Evolutionary conservation across 148 eudicot genomes (phyloP), one percentile per base, ranked within the genome.

Genomic region (Polygonum aviculare): DNA sequence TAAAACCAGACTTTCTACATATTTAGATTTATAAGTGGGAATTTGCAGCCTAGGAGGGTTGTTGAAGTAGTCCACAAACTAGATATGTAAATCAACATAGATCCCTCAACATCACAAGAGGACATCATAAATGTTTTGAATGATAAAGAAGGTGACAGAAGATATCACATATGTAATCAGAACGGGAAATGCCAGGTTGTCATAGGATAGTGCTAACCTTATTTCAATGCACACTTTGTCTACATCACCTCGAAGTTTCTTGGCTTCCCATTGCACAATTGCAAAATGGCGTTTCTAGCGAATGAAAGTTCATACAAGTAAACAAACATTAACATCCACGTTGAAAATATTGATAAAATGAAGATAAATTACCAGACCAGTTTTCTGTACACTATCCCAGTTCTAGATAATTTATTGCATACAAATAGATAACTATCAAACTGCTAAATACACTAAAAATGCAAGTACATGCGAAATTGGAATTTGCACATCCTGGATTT

Each of bases 211-310:
- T 62, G 76, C 83, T 78, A 45, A 93, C 98, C 89, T 89, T 78
- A 93, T 82, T 79, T 90, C 92, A 78, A 87, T 87, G 19, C 92
- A 93, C 92, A 91, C 82, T 82, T 89, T 90, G 80, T 92, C 94
- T 74, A 88, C 87, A 70, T 85, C 92, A 77, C 80, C 81, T 77
- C 84, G 85, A 72, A 90, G 85, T 79, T 89, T 90, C 81, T 88
- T 93, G 12, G 84, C 86, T 87, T 93, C 98, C 14, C 85, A 86
- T 85, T 89, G 91, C 88, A 90, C 77, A 77, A 87, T 69, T 76
- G 96, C 82, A 78, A 93, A 90, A 80, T 87, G 96, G 75, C 90
- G 88, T 22, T 86, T 91, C 98, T 90, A 93, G 83, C 85, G 60
- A 54, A 51, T 40, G 4, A 75, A 31, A 5, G 26, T 39, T 26